Conservation (phyloP, 768 basidiomycete species). For the Leccinum olivaceopallidum region DNA sequence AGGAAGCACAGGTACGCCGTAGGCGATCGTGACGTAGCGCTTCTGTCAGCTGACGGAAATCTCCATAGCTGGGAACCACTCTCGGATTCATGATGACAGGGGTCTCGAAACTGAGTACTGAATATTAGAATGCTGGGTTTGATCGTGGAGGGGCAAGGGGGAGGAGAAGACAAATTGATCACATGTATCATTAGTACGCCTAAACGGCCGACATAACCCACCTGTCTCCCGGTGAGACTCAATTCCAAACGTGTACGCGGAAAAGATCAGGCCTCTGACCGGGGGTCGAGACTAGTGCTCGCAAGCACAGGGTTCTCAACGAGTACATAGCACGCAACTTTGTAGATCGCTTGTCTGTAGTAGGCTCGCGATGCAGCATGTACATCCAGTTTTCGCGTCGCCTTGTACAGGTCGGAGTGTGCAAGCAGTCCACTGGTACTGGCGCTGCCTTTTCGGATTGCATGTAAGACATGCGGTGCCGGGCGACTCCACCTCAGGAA, state of each 20-base stretch:
- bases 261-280: too few species aligned
- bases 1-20: background rate
- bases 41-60: background rate
- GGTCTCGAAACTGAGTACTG: background rate
- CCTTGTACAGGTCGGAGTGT: too few species aligned
- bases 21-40: background rate
- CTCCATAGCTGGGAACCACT: background rate
- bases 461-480: too few species aligned
- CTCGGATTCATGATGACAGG: background rate
- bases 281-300: too few species aligned
- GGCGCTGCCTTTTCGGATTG: too few species aligned
- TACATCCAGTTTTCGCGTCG: too few species aligned
- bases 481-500: too few species aligned
- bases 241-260: background rate
- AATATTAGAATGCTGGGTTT: background rate
- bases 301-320: background rate
- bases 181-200: background rate
- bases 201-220: background rate
- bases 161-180: background rate
- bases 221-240: background rate
- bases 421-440: too few species aligned
- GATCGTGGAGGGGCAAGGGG: background rate
- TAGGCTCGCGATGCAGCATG: too few species aligned
- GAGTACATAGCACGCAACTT: too few species aligned
- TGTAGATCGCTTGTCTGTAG: too few species aligned